Evolutionary conservation across 257 asterid genomes (phyloP), one percentile per base, ranked within the genome.

Genomic region (Cruciata laevipes): DNA sequence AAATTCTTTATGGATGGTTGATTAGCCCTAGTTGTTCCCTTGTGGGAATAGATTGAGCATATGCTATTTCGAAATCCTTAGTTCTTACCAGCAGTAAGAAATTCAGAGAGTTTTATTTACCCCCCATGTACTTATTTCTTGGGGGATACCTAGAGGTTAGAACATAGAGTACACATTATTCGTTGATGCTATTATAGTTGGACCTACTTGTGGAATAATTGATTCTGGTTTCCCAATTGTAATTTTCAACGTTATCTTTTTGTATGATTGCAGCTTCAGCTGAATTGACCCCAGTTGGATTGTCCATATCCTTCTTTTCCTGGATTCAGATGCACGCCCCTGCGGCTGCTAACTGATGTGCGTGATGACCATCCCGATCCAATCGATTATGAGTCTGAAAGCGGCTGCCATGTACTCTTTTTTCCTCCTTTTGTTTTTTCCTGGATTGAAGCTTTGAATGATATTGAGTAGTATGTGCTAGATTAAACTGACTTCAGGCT

Each of bases 201-300:
- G 47, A 11, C 65, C 44, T 61, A 61, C 65, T 47, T 6, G 32
- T 16, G 65, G 65, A 20, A 30, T 32, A 20, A 59, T 59, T 9
- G 32, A 27, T 24, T 59, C 32, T 59, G 10, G n/a, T 7, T 4
- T 59, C 5, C 65, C 65, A 9, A 0, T 61, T 61, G 17, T 11
- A 25, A 10, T 59, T 57, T 61, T 31, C 65, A 61, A 61, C 65
- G 1, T 61, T 62, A 62, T 62, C 66, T 61, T 42, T 42, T 7
- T 47, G 20, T 20, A 47, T 47, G 53, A 47, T 47, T 20, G 51
- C 49, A 8, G 10, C 61, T 49, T 51, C 70, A 67, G 32, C 31
- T n/a, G 49, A 59, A 49, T 30, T 16, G 55, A 18, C 40, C 27
- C 27, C 31, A 14, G 4, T 16, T 9, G 33, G 56, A 11, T 64